Base-by-base conservation (phyloP, 2,329 filamentous ascomycete species). In the Phialophora chinensis region DNA sequence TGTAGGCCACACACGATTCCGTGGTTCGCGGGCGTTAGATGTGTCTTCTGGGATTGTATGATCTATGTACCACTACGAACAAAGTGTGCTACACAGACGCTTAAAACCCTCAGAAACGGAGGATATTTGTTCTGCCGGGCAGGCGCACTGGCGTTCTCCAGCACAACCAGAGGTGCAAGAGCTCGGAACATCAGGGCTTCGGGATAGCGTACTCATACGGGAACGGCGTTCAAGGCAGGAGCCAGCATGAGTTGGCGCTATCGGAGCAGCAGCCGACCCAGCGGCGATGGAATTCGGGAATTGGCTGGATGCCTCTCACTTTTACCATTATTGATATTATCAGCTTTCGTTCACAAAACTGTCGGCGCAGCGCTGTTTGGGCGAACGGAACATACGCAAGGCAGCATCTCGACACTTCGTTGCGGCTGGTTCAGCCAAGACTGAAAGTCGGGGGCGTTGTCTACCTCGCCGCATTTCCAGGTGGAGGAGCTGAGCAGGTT, bases 11-110 rank as follows among this genome's bases (percentile, higher is more conserved):
- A 14, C 23, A 14, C 20, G 20, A 25, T 52, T 27, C 25, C 20
- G 20, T 17, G 20, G 23, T 12, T 52, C 14, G 10, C n/a, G 8
- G 20, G 29, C 49, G 17, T 25, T 29, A 8, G 29, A 33, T 12
- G 27, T 25, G 50, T 33, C 17, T 55, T 29, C 38, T 44, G 38
- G 38, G 38, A 44, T n/a, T 44, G 38, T 44, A 44, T 44, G 38
- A 44, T 44, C 38, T 44, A n/a, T 55, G 29, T 35, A 33, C 25
- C 53, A 31, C 25, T 55, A 33, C 11, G 29, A 55, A 55, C 38
- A 44, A 44, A 44, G 38, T 44, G 38, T 17, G 17, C 38, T n/a
- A n/a, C 38, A 20, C 38, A 8, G 38, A 42, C 38, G 7, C 38
- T 44, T n/a, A 17, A n/a, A n/a, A 44, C n/a, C 8, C 14, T n/a